Conservation (phyloP, 176 grass and related monocot species). For the Echinochloa phyllopogon region DNA sequence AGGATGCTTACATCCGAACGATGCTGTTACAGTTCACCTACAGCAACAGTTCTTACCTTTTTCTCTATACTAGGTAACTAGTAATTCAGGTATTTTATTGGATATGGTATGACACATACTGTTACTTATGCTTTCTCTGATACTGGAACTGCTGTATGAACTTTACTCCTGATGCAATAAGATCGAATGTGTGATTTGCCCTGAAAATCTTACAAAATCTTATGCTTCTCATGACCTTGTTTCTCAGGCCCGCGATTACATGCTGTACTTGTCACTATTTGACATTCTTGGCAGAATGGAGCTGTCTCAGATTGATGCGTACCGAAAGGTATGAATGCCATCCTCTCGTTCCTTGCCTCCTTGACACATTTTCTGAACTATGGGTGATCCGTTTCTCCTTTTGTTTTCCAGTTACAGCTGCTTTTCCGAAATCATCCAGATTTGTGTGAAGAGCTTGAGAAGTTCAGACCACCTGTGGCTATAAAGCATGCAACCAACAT, state of each 20-base stretch:
- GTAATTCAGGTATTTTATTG: not conserved
- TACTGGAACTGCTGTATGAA: not conserved
- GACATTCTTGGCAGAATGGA: slow-evolving; percentile 64
- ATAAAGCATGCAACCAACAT: slow-evolving; percentile 39
- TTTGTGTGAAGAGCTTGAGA: slow-evolving; percentile 50
- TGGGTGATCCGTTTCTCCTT: not conserved
- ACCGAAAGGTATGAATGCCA: slow-evolving; percentile 44
- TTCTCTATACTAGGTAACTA: not conserved
- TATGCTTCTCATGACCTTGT: slow-evolving; percentile 10
- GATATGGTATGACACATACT: not conserved
- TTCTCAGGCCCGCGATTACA: slow-evolving; percentile 60
- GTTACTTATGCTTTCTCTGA: not conserved
- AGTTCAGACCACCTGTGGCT: slow-evolving; percentile 52
- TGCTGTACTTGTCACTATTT: slow-evolving; percentile 61
- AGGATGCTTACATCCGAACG: not conserved
- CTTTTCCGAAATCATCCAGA: slow-evolving; percentile 62
- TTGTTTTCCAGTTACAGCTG: slow-evolving; percentile 52
- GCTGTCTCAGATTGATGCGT: slow-evolving; percentile 42
- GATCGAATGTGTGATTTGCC: not conserved
- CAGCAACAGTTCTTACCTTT: not conserved
- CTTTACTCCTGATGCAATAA: not conserved
- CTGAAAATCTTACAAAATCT: not conserved
- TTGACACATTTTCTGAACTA: not conserved
- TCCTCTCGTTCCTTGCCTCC: not conserved
- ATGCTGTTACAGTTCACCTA: not conserved